These are phyloP conservation scores for Coniochaeta ligniaria DNA, from an alignment of 2,329 filamentous ascomycete genomes.

Conservation along the genomic window DNA sequence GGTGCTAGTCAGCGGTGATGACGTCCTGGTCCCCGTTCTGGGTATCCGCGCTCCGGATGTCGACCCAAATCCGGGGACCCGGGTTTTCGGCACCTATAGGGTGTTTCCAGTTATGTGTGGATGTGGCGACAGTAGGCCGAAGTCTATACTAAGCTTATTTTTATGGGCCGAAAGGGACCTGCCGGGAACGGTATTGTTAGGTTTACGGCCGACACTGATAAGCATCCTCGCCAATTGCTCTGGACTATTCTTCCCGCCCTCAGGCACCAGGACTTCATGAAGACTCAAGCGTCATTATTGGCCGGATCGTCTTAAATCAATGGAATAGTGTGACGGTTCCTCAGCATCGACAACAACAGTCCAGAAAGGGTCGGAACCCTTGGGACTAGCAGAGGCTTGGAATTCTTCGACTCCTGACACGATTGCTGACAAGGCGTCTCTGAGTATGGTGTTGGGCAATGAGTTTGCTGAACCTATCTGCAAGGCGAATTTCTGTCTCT, in stretches of 20 bases:
- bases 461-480: not conserved
- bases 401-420: too few species aligned
- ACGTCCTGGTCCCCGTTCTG: not conserved
- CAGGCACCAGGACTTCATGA: not conserved
- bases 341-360: too few species aligned
- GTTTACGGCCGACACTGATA: not conserved
- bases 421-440: too few species aligned
- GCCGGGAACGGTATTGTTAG: not conserved
- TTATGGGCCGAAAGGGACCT: not conserved
- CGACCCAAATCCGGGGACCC: not conserved
- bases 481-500: not conserved
- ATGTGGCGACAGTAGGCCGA: not conserved
- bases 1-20: not conserved
- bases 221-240: not conserved
- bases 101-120: too few species aligned
- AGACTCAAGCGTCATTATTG: not conserved
- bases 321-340: too few species aligned
- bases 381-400: too few species aligned
- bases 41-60: not conserved
- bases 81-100: too few species aligned
- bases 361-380: too few species aligned
- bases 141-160: not conserved
- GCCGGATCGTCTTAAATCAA: too few species aligned
- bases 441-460: too few species aligned
- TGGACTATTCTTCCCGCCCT: not conserved